Conservation (phyloP, 2,329 filamentous ascomycete genomes). For the Cordyceps cicadae region DNA sequence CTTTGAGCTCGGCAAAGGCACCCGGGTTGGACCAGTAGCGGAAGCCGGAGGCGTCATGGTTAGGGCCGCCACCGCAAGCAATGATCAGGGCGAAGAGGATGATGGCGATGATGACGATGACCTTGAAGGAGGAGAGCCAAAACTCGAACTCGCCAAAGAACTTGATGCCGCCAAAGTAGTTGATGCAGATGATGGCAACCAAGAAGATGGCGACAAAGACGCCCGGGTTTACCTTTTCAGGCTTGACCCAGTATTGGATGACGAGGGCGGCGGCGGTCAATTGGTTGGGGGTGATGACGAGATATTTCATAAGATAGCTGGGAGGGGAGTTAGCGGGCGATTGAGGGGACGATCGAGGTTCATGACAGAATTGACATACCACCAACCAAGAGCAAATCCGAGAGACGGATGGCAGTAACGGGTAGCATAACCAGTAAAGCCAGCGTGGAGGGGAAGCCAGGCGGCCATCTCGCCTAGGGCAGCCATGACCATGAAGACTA, state of each 20-base stretch:
- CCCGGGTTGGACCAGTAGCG: conserved; percentile 58
- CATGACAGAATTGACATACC: conserved; percentile 34
- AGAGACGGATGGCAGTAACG: conserved; percentile 74
- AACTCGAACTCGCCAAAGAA: conserved; percentile 61
- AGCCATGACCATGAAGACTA: conserved; percentile 77
- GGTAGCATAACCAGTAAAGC: conserved; percentile 74
- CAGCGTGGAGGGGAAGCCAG: conserved; percentile 68
- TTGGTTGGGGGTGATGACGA: conserved; percentile 79
- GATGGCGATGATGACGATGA: conserved; percentile 56
- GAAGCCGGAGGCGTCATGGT: conserved; percentile 55
- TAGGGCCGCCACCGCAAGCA: conserved; percentile 56
- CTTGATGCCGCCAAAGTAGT: conserved; percentile 52
- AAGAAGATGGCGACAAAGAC: conserved; percentile 71
- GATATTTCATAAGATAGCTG: conserved; percentile 65
- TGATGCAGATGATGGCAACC: conserved; percentile 54
- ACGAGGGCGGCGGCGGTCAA: conserved; percentile 72
- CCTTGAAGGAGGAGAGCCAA: conserved; percentile 59
- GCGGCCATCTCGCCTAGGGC: conserved; percentile 78
- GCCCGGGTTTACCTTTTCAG: conserved; percentile 62
- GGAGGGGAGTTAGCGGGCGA: conserved; percentile 11
- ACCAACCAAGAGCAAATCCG: conserved; percentile 70
- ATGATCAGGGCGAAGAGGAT: conserved; percentile 59
- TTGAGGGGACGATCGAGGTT: not conserved
- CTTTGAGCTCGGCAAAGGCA: conserved; percentile 24
- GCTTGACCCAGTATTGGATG: conserved; percentile 66